Evolutionary conservation across 2,329 filamentous ascomycete genomes (phyloP).

Genomic region (Proliferodiscus dingleyae): DNA sequence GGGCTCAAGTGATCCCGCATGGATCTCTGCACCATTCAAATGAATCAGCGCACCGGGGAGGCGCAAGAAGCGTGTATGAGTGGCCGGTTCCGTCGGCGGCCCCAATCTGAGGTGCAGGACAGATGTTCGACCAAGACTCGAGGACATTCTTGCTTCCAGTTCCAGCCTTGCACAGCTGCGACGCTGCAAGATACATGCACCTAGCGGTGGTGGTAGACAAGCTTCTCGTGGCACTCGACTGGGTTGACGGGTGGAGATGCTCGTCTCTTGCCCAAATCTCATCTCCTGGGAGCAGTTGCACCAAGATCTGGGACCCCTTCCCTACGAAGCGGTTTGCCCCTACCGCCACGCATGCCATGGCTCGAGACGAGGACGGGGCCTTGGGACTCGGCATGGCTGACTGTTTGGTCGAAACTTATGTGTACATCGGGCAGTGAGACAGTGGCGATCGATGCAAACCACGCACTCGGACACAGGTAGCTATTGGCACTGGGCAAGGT

Average conservation of each 20-base stretch:
- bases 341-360: background rate
- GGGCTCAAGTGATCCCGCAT: background rate
- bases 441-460: background rate
- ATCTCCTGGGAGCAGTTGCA: too few species aligned
- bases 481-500: background rate
- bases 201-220: slow-evolving; percentile 1
- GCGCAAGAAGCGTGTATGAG: too few species aligned
- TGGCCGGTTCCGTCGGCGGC: too few species aligned
- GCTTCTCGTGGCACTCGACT: slow-evolving; percentile 5
- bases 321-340: background rate
- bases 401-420: background rate
- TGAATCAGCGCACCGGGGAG: background rate
- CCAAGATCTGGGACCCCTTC: background rate
- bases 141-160: background rate
- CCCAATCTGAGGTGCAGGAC: background rate
- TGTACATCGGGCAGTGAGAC: background rate
- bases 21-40: background rate
- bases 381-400: background rate
- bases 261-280: background rate
- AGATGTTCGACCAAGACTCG: slow-evolving; percentile 2
- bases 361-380: background rate
- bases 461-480: too few species aligned
- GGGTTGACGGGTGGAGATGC: background rate
- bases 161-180: slow-evolving; percentile 7
- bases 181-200: slow-evolving; percentile 1